Conservation (phyloP, 352 stramenopile genomes). For the Globisporangium abappressorium region DNA sequence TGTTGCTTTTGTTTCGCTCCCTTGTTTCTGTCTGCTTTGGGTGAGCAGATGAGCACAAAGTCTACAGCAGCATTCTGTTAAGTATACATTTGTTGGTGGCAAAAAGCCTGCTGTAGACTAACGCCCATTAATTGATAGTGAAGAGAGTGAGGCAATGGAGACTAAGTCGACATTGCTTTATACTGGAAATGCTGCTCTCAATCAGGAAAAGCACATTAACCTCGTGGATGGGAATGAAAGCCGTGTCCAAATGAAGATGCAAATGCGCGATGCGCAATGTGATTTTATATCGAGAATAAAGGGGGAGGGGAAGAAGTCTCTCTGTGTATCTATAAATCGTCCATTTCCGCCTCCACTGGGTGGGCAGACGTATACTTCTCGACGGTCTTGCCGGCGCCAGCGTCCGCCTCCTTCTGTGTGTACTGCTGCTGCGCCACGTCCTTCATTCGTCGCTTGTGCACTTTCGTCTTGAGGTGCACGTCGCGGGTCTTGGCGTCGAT, state of each 20-base stretch:
- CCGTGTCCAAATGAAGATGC: background rate
- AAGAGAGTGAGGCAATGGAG: background rate
- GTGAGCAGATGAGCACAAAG: background rate
- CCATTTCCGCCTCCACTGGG: conserved; percentile 46
- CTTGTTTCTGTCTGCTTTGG: background rate
- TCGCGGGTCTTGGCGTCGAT: conserved; percentile 79
- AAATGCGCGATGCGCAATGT: background rate
- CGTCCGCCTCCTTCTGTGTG: conserved; percentile 80
- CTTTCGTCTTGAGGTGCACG: conserved; percentile 79
- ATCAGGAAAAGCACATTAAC: too few relatives aligned
- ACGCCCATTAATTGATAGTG: background rate
- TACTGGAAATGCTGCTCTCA: background rate
- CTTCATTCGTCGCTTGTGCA: conserved; percentile 87
- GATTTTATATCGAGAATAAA: background rate
- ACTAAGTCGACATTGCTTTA: background rate
- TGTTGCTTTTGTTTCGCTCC: background rate
- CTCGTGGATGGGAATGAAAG: background rate
- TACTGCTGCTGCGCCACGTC: conserved; percentile 90
- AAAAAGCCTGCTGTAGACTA: background rate
- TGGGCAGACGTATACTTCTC: conserved; percentile 72
- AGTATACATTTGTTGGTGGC: background rate
- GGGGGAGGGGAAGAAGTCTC: background rate
- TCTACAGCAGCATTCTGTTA: background rate
- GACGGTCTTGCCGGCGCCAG: conserved; percentile 63
- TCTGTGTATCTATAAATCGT: conserved; percentile 45